phyloP scores from a whole-genome alignment of 805 yeast genomes.

The Wickerhamomyces strasburgensis region DNA sequence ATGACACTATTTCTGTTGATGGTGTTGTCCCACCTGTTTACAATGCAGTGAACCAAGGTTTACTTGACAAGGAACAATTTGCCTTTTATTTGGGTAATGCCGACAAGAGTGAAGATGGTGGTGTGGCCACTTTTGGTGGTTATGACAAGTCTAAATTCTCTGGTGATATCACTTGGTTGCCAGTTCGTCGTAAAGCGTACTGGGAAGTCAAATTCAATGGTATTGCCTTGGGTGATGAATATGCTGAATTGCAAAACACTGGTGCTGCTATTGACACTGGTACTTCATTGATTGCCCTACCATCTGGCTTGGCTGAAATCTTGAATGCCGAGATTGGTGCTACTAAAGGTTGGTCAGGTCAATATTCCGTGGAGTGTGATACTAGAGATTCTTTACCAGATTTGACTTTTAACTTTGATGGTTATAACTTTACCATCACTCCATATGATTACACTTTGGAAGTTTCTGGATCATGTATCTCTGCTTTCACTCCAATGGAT shows the following conservation, averaged over 20 bases:
- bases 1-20: slow-evolving; percentile 85
- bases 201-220: slow-evolving; percentile 97
- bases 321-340: slow-evolving; percentile 96
- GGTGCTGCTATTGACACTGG: slow-evolving; percentile 99
- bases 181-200: slow-evolving; percentile 98
- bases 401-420: slow-evolving; percentile 83
- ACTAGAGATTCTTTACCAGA: slow-evolving; percentile 83
- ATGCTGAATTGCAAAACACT: slow-evolving; percentile 70
- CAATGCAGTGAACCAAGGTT: slow-evolving; percentile 77
- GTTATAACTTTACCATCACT: slow-evolving; percentile 84
- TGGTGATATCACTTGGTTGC: slow-evolving; percentile 92
- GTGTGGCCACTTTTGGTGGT: slow-evolving; percentile 95
- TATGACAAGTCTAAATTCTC: slow-evolving; percentile 67
- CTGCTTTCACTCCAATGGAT: slow-evolving; percentile 96
- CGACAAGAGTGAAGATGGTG: slow-evolving; percentile 61
- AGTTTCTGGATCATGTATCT: slow-evolving; percentile 90
- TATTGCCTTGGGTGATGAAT: slow-evolving; percentile 87
- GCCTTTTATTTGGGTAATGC: slow-evolving; percentile 88
- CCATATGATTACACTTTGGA: slow-evolving; percentile 93
- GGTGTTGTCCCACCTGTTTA: slow-evolving; percentile 90
- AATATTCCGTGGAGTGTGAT: slow-evolving; percentile 89
- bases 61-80: slow-evolving; percentile 79
- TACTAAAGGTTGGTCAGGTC: slow-evolving; percentile 95
- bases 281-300: slow-evolving; percentile 92
- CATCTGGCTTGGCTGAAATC: slow-evolving; percentile 93